phyloP scores from a whole-genome alignment of 2,329 filamentous ascomycete species.

The Alternaria ethzedia region DNA sequence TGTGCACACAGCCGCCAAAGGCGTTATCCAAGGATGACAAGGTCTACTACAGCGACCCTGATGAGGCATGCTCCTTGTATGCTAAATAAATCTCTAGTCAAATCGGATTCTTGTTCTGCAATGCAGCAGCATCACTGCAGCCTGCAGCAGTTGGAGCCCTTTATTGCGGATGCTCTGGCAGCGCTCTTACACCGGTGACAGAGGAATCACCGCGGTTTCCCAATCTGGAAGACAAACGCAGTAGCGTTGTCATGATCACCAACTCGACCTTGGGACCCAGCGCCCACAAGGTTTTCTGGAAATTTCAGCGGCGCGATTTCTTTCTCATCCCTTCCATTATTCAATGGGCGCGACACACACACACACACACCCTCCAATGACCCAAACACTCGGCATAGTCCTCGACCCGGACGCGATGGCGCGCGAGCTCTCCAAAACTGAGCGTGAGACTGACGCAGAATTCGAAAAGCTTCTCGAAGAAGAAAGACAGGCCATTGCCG shows the following conservation, averaged over 20 bases:
- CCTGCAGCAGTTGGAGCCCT: neutral
- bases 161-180: neutral
- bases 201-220: neutral
- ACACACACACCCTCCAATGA: neutral
- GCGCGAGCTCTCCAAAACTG: neutral
- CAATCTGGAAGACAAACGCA: neutral
- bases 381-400: neutral
- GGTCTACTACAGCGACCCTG: neutral
- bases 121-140: neutral
- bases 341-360: no score
- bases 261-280: neutral
- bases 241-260: neutral
- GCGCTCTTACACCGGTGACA: neutral
- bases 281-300: neutral
- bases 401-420: neutral
- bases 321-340: no score
- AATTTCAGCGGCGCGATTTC: no score
- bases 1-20: neutral
- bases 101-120: no score
- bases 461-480: slow-evolving; percentile 16
- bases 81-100: neutral
- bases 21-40: neutral
- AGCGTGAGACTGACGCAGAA: slow-evolving; percentile 7
- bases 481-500: slow-evolving; percentile 18
- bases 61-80: neutral